Percentiles rank a stretch among this genome's conserved stretches.
Conservation (phyloP, 768 basidiomycete genomes). For the Tylopilus vinaceipallidus region DNA sequence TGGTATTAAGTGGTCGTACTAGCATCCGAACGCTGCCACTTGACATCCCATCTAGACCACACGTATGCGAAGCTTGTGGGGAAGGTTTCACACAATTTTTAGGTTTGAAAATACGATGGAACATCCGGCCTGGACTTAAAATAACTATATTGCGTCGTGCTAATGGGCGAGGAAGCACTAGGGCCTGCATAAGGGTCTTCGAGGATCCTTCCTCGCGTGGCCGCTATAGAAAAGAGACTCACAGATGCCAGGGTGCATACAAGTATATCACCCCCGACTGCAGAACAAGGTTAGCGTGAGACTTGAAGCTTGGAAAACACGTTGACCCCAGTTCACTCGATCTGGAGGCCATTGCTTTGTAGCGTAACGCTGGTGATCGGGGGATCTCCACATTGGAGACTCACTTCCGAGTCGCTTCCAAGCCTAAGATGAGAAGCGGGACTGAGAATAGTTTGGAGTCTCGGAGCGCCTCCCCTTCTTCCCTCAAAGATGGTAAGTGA, state of each 20-base stretch:
- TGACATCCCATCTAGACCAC: constrained; percentile 39
- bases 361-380: not conserved
- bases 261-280: constrained; percentile 47
- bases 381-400: constrained; percentile 16
- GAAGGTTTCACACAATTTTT: constrained; percentile 59
- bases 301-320: constrained; percentile 50
- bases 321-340: constrained; percentile 25
- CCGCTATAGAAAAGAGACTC: constrained; percentile 63
- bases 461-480: constrained; percentile 7
- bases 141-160: not conserved
- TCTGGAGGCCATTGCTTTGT: constrained; percentile 24
- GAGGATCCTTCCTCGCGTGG: constrained; percentile 69
- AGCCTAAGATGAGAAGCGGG: not conserved
- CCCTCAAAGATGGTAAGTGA: constrained; percentile 15
- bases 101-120: constrained; percentile 61
- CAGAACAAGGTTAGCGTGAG: constrained; percentile 40
- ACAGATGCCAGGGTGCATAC: constrained; percentile 42
- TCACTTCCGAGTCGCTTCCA: constrained; percentile 1
- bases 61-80: constrained; percentile 49
- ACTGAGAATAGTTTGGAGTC: not conserved
- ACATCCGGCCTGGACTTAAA: constrained; percentile 54
- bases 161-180: constrained; percentile 27
- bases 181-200: constrained; percentile 49
- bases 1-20: constrained; percentile 43
- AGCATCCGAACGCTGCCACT: not conserved